Evolutionary conservation across 306 rosid species (phyloP).

Genomic region (Prunus campanulata): DNA sequence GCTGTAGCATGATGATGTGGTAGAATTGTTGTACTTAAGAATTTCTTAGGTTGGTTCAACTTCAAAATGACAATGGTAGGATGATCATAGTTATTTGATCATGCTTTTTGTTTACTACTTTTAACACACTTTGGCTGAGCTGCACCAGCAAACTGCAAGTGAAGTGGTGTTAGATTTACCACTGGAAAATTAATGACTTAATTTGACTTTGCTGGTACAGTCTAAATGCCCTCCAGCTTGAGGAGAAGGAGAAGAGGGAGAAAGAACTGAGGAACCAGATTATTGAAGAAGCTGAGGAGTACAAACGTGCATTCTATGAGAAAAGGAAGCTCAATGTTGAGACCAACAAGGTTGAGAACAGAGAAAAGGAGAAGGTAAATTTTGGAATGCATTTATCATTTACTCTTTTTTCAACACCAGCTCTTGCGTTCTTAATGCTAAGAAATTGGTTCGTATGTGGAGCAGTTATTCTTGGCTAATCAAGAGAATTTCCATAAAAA

Average conservation of each 20-base stretch:
- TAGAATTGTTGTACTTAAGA: neutral
- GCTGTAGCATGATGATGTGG: neutral
- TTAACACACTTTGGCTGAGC: neutral
- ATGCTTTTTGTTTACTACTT: neutral
- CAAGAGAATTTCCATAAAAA: slow-evolving; percentile 98
- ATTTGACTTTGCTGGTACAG: slow-evolving; percentile 46
- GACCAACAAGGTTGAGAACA: slow-evolving; percentile 74
- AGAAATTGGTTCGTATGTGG: slow-evolving; percentile 17
- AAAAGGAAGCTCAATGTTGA: slow-evolving; percentile 93
- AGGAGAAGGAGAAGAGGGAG: slow-evolving; percentile 93
- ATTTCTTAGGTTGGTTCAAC: neutral
- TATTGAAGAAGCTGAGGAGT: slow-evolving; percentile 95
- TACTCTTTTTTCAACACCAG: neutral
- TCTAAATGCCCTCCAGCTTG: slow-evolving; percentile 79
- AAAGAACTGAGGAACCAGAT: slow-evolving; percentile 86
- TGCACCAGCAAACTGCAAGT: neutral
- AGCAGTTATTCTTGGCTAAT: slow-evolving; percentile 64
- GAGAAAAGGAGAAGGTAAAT: slow-evolving; percentile 92
- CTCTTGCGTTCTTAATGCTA: slow-evolving; percentile 8
- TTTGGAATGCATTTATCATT: slow-evolving; percentile 1
- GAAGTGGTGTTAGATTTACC: neutral
- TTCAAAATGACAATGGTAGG: neutral
- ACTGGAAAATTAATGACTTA: neutral
- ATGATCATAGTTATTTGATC: neutral
- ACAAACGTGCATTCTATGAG: slow-evolving; percentile 73